These are phyloP conservation scores for Jackrogersella multiformis DNA, from an alignment of 495 filamentous ascomycete genomes.

Conservation along the genomic window DNA sequence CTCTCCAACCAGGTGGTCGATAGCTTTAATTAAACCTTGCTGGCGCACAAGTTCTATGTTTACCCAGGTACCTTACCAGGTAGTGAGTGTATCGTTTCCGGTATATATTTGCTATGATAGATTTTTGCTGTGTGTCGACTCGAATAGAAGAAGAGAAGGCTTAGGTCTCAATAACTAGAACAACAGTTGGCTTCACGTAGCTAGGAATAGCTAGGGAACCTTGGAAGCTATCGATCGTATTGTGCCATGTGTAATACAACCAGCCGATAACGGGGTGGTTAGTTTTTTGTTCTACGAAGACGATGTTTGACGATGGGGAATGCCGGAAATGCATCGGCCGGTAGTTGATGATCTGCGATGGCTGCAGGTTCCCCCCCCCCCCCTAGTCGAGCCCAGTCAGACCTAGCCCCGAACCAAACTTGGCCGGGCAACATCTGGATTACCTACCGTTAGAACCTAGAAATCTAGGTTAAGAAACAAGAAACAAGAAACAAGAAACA, in stretches of 20 bases:
- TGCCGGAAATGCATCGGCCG: constrained; percentile 40
- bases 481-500: neutral
- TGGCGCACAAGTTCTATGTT: constrained; percentile 5
- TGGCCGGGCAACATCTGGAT: constrained; percentile 12
- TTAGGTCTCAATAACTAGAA: neutral
- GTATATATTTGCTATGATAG: no score
- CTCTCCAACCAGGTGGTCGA: neutral
- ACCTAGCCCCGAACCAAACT: constrained; percentile 17
- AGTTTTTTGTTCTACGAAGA: constrained; percentile 6
- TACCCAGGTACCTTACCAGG: no score
- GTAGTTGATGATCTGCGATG: constrained; percentile 42
- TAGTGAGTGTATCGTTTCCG: no score
- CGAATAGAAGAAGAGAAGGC: neutral
- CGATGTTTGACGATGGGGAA: constrained; percentile 21
- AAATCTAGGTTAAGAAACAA: constrained; percentile 6
- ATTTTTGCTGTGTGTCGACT: no score
- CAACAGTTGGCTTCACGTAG: neutral
- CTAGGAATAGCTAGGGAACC: neutral
- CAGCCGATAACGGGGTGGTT: constrained; percentile 29
- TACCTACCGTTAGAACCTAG: neutral
- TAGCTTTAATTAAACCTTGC: constrained; percentile 30
- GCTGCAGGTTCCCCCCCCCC: constrained; percentile 11
- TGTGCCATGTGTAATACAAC: constrained; percentile 6
- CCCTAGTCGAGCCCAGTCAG: constrained; percentile 1
- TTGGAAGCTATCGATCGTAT: neutral